Conservation (phyloP, 805 yeast species). For the Ogataea ramenticola region DNA sequence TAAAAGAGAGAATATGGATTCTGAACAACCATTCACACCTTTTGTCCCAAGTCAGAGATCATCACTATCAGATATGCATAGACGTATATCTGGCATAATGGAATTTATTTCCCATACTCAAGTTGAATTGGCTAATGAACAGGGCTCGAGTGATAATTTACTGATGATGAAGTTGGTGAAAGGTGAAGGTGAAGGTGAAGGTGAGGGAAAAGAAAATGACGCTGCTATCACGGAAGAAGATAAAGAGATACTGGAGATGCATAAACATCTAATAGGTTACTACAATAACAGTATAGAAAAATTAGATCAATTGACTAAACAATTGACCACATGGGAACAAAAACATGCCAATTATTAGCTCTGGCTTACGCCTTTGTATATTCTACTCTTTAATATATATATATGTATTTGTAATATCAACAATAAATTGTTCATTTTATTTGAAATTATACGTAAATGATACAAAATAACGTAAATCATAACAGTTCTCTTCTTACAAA, state of each 20-base stretch:
- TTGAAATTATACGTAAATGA: too few species aligned
- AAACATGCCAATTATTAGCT: slow-evolving; percentile 36
- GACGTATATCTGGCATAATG: slow-evolving; percentile 80
- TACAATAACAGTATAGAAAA: slow-evolving; percentile 53
- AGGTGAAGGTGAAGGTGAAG: neutral
- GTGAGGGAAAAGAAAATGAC: slow-evolving; percentile 22
- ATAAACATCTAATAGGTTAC: slow-evolving; percentile 36
- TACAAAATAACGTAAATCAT: too few species aligned
- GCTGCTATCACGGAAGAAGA: slow-evolving; percentile 14
- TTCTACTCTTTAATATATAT: neutral
- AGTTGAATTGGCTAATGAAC: slow-evolving; percentile 71
- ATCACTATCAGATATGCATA: slow-evolving; percentile 75
- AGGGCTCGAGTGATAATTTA: slow-evolving; percentile 39
- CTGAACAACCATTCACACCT: slow-evolving; percentile 74
- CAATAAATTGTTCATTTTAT: too few species aligned
- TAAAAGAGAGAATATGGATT: slow-evolving; percentile 36
- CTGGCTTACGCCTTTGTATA: too few species aligned
- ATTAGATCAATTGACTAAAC: slow-evolving; percentile 70
- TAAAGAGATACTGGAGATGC: slow-evolving; percentile 21
- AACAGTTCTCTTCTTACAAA: neutral
- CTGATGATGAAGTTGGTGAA: slow-evolving; percentile 10
- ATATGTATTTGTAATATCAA: neutral
- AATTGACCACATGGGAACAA: slow-evolving; percentile 74
- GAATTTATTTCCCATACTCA: slow-evolving; percentile 89
- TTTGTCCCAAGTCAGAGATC: slow-evolving; percentile 73